A percentile compares a stretch with the other conserved stretches of the same genome.
phyloP scores from a whole-genome alignment of 345 rosid species.

The Limnanthes douglasii region DNA sequence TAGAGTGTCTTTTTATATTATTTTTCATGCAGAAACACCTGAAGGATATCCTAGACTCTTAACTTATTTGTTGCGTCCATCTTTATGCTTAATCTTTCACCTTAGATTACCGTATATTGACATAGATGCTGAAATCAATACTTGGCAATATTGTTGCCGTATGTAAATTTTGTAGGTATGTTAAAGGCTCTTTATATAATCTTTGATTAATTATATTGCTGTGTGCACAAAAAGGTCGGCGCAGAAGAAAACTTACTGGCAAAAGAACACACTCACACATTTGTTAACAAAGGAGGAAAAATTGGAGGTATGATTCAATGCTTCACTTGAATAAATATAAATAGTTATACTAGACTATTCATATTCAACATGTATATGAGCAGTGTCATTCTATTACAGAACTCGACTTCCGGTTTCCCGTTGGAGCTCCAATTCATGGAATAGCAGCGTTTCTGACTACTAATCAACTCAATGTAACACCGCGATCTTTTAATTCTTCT shows the following conservation, averaged over 20 bases:
- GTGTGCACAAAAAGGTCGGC: slow-evolving; percentile 75
- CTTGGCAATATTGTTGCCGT: too few relatives aligned
- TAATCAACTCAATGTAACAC: slow-evolving; percentile 69
- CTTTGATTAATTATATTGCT: slow-evolving; percentile 10
- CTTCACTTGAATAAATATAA: too few relatives aligned
- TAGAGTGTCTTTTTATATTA: too few relatives aligned
- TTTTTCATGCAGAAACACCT: too few relatives aligned
- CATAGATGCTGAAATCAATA: too few relatives aligned
- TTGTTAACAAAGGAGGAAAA: slow-evolving; percentile 77
- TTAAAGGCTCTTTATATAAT: neutral
- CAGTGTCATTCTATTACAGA: slow-evolving; percentile 30
- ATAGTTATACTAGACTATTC: too few relatives aligned
- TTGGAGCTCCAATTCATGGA: slow-evolving; percentile 96
- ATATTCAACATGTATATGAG: too few relatives aligned
- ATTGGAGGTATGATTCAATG: slow-evolving; percentile 51
- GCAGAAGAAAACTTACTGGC: slow-evolving; percentile 81
- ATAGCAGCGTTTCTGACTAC: slow-evolving; percentile 74
- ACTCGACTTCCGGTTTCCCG: slow-evolving; percentile 86
- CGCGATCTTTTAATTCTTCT: neutral
- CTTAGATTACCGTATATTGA: too few relatives aligned
- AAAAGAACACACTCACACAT: slow-evolving; percentile 96
- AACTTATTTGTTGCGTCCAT: too few relatives aligned
- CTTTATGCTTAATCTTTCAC: too few relatives aligned
- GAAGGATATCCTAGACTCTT: too few relatives aligned
- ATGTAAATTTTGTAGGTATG: too few relatives aligned